Percentiles rank a stretch among this genome's conserved stretches.
Conservation (phyloP, 371 early-diverging fungal species). For the Catenaria anguillulae region DNA sequence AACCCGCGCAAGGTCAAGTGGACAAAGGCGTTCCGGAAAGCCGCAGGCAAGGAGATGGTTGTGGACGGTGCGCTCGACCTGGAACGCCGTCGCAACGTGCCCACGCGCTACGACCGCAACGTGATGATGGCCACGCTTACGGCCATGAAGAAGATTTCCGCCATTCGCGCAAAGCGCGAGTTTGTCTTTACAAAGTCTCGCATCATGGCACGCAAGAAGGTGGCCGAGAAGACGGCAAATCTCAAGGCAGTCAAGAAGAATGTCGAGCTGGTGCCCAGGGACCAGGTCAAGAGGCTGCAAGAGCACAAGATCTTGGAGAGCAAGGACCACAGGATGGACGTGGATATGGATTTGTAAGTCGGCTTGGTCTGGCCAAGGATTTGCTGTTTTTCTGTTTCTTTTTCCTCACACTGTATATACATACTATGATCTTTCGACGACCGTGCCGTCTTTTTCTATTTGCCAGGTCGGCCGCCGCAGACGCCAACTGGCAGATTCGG, state of each 20-base stretch:
- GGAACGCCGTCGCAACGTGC: constrained; percentile 94
- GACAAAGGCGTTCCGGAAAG: constrained; percentile 98
- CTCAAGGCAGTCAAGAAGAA: constrained; percentile 6
- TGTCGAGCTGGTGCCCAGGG: background rate
- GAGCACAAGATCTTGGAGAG: constrained; percentile 13
- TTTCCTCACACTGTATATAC: too few species aligned
- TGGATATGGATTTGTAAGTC: too few species aligned
- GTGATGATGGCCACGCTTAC: constrained; percentile 85
- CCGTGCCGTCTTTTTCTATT: too few species aligned
- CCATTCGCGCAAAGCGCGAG: constrained; percentile 82
- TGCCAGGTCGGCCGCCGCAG: too few species aligned
- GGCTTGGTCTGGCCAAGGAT: background rate
- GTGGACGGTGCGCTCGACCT: constrained; percentile 93
- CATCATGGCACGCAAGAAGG: background rate
- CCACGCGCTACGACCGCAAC: constrained; percentile 90
- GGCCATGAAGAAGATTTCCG: constrained; percentile 90
- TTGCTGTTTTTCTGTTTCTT: background rate
- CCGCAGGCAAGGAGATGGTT: constrained; percentile 97
- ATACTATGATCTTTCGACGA: too few species aligned
- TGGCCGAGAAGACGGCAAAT: background rate
- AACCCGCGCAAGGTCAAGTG: constrained; percentile 98
- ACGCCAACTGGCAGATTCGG: too few species aligned
- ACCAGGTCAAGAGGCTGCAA: background rate
- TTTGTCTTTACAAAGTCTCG: constrained; percentile 57
- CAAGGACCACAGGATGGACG: constrained; percentile 16